Base-by-base conservation (phyloP, 83 land plant genomes). In the Picea mariana region DNA sequence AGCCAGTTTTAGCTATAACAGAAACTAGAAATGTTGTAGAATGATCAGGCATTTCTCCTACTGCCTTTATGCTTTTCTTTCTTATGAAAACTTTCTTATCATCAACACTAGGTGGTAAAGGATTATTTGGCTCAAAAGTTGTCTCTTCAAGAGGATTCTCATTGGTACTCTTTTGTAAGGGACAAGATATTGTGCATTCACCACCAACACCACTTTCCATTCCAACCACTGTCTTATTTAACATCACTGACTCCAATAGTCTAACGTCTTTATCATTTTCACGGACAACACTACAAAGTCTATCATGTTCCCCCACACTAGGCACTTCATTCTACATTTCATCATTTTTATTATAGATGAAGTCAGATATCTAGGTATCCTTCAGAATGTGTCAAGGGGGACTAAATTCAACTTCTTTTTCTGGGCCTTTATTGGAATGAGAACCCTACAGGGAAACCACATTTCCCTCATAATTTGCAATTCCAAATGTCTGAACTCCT, bases 381-480 rank as follows among this genome's bases (percentile, higher is more conserved):
- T 60, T 61, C 1, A 9, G 9, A 59, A 0, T 26, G 18, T 27
- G 42, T 78, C 4, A 4, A 34, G 38, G 38, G 38, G 38, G 38
- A 34, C 4, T 34, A 34, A 34, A 34, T 34, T 34, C 38, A 34
- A 0, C 38, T 34, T 34, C 38, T 34, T 34, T 34, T 34, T 34
- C 4, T 34, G 4, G 38, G 38, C 38, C 38, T 34, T 34, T 34
- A 34, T 34, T 34, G 38, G 38, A 34, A 34, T 34, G 38, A 2
- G 38, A 34, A 34, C 38, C 38, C 38, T 34, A 4, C 38, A 34
- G 38, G 68, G 72, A 24, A 69, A 73, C 78, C 67, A 24, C 8
- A 82, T 78, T 86, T 84, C 20, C 64, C 23, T 40, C 81, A 71
- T 60, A 42, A 65, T 80, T 79, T 23, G 75, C 62, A 77, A 40